A percentile compares a stretch with the other conserved stretches of the same genome.
Evolutionary conservation across 192 early-diverging fungal genomes (phyloP).

Genomic region (Rhizoclosmatium globosum): DNA sequence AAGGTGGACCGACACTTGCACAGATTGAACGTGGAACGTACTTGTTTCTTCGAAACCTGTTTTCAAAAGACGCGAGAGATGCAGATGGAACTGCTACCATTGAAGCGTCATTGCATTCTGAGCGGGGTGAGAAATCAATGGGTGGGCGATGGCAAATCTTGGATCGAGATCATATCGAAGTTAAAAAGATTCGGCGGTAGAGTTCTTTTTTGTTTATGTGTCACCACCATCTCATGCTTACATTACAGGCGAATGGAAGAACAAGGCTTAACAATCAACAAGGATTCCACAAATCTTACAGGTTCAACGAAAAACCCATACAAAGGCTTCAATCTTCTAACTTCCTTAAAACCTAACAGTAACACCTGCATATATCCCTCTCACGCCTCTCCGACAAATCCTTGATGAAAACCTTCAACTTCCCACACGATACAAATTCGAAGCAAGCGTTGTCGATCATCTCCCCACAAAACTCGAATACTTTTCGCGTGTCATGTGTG

Average conservation of each 20-base stretch:
- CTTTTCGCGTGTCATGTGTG: background rate
- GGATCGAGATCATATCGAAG: background rate
- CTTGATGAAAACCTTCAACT: background rate
- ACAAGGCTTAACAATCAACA: background rate
- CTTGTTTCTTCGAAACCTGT: slow-evolving; percentile 1
- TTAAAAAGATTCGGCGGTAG: background rate
- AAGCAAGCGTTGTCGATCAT: background rate
- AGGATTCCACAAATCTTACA: background rate
- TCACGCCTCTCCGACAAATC: background rate
- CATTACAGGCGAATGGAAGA: background rate
- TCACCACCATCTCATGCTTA: background rate
- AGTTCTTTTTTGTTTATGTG: background rate
- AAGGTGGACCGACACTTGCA: background rate
- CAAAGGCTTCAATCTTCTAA: background rate
- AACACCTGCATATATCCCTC: background rate
- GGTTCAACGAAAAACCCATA: background rate
- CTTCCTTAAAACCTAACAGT: background rate
- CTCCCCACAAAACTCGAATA: background rate
- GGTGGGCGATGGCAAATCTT: slow-evolving; percentile 12
- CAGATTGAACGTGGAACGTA: background rate
- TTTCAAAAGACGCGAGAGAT: background rate
- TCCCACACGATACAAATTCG: background rate
- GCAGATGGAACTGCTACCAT: background rate
- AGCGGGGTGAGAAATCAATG: background rate
- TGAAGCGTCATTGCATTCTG: background rate